These are phyloP conservation scores for Monosporascus sp. DNA, from an alignment of 2,329 filamentous ascomycete species.

Conservation along the genomic window DNA sequence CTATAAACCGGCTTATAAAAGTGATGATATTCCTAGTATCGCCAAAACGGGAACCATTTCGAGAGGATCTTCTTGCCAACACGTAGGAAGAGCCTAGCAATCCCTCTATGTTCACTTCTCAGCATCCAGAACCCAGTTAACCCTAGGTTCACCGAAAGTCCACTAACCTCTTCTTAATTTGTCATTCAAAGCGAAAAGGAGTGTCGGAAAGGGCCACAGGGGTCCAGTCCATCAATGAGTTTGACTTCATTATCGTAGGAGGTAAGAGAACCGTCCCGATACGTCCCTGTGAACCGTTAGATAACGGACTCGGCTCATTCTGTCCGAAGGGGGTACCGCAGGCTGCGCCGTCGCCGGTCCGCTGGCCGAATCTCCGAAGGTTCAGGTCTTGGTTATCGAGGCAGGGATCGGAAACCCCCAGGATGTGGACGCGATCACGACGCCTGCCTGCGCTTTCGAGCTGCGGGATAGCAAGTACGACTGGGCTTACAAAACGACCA, in stretches of 20 bases:
- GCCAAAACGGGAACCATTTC: no score
- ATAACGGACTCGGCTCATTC: background rate
- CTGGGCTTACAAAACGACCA: slow-evolving; percentile 57
- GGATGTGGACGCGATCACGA: slow-evolving; percentile 46
- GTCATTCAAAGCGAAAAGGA: no score
- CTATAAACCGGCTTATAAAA: no score
- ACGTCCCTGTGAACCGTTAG: background rate
- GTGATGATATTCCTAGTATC: no score
- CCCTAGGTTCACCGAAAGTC: no score
- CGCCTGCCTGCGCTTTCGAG: slow-evolving; percentile 46
- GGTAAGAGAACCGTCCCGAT: slow-evolving; percentile 9
- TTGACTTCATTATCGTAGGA: slow-evolving; percentile 32
- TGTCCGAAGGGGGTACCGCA: slow-evolving; percentile 37
- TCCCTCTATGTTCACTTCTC: no score
- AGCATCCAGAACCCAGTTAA: no score
- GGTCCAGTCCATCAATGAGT: background rate
- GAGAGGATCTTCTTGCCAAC: no score
- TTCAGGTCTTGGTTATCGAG: slow-evolving; percentile 42
- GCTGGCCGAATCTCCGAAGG: slow-evolving; percentile 44
- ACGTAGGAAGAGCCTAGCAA: no score
- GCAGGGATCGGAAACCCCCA: slow-evolving; percentile 43
- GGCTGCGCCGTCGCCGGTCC: slow-evolving; percentile 45
- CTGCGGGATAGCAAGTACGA: slow-evolving; percentile 52
- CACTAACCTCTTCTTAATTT: no score
- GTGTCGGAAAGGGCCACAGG: no score